phyloP scores from a whole-genome alignment of 202 grass and related monocot genomes.

The Carex arenaria region DNA sequence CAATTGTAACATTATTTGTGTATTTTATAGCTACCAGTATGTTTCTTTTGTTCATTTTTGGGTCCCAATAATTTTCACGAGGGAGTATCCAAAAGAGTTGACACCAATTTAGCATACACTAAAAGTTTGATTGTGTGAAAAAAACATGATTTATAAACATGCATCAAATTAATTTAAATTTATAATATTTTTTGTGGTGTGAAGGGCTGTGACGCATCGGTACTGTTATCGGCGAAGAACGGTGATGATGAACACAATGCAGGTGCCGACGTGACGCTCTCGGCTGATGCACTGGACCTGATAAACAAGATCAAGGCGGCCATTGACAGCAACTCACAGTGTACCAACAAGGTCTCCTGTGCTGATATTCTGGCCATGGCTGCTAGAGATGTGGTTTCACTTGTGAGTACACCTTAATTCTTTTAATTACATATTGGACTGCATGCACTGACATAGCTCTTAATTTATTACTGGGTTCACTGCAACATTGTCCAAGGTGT shows the following conservation, averaged over 20 bases:
- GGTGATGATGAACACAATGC: slow-evolving; percentile 12
- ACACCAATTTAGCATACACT: background rate
- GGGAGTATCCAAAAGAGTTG: too few relatives aligned
- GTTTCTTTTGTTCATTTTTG: background rate
- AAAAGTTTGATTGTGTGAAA: background rate
- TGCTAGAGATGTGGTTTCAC: slow-evolving; percentile 27
- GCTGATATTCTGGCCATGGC: slow-evolving; percentile 33
- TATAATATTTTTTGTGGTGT: background rate
- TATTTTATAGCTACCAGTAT: background rate
- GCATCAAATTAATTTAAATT: background rate
- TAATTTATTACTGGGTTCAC: background rate
- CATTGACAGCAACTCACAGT: slow-evolving; percentile 23
- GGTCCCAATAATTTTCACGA: background rate
- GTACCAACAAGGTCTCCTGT: slow-evolving; percentile 27
- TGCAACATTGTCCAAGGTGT: background rate
- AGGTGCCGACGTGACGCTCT: slow-evolving; percentile 7
- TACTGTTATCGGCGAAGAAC: background rate
- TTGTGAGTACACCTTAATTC: slow-evolving; percentile 13
- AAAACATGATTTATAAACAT: background rate
- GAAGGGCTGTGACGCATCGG: slow-evolving; percentile 38
- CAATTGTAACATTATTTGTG: background rate
- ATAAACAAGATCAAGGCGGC: slow-evolving; percentile 19
- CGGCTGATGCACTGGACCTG: slow-evolving; percentile 11
- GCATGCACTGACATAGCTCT: background rate
- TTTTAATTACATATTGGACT: background rate